Evolutionary conservation across 139 green algal species (phyloP), one percentile per base, ranked within the genome.

Genomic region (Chlamydomonas incerta): DNA sequence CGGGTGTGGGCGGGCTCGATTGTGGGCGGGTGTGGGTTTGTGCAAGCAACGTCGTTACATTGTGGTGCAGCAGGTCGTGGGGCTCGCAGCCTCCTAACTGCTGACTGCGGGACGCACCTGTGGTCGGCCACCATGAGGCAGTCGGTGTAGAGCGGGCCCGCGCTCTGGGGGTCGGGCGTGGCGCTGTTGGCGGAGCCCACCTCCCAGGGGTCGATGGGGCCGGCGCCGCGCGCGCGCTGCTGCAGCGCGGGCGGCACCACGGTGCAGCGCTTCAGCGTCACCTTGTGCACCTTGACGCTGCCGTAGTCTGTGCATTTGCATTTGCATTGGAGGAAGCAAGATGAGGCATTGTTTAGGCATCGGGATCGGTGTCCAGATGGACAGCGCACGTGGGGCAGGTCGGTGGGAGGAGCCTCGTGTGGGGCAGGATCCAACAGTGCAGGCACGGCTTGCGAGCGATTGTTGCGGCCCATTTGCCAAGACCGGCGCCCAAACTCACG

Each of bases 71-170:
- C 13, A 58, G 52, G 13, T 58, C 52, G 52, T 15, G 13, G 13
- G 13, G 13, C 52, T 11, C 52, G 15, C 13, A 15, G 13, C 13
- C 52, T 15, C 15, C 13, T 15, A 23, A 11, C 52, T 58, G 52
- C 52, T 58, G 52, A 58, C 52, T 65, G 4, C 20, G 14, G 15
- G 17, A 28, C 57, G 57, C 14, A 65, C 57, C 57, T 28, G 55
- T 57, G 33, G 33, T 81, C 55, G 2, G 73, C 55, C 55, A 69
- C 73, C 55, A 81, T 55, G 55, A 81, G 35, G 55, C 69, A 57
- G 31, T 68, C 52, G 21, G 24, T 26, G 73, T 81, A 81, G 20
- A 18, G 57, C 14, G 2, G 8, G 55, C 50, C 13, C 33, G 20
- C 67, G 29, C 10, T 8, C 8, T 37, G 18, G 29, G 29, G 9